These are phyloP conservation scores for Daldinia decipiens DNA, from an alignment of 495 filamentous ascomycete genomes.

Conservation along the genomic window DNA sequence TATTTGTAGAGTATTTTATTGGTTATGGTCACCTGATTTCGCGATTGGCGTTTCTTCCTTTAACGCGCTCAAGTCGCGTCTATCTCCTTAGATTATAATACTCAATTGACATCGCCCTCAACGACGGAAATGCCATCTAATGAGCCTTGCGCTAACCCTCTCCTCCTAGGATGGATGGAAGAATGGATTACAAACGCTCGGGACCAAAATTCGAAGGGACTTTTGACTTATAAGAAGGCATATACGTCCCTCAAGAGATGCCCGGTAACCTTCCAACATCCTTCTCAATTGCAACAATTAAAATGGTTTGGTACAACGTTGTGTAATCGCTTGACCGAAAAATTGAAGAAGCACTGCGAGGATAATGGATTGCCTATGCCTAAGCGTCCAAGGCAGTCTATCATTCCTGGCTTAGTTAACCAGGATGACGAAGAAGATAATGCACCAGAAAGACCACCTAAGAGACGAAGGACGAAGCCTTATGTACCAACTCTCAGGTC, in stretches of 20 bases:
- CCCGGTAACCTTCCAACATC: slow-evolving; percentile 77
- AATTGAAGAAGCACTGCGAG: slow-evolving; percentile 71
- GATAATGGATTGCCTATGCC: slow-evolving; percentile 79
- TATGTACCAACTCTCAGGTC: slow-evolving; percentile 79
- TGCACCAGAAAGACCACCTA: slow-evolving; percentile 62
- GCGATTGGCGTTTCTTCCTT: slow-evolving; percentile 11
- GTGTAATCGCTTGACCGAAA: slow-evolving; percentile 74
- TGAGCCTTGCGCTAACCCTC: slow-evolving; percentile 71
- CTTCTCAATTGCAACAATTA: slow-evolving; percentile 76
- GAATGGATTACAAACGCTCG: slow-evolving; percentile 82
- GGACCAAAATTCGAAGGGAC: slow-evolving; percentile 76
- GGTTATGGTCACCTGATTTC: slow-evolving; percentile 25
- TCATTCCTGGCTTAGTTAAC: slow-evolving; percentile 41
- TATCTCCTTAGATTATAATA: background rate
- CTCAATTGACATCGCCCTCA: background rate
- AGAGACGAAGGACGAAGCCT: slow-evolving; percentile 72
- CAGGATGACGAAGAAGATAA: slow-evolving; percentile 47
- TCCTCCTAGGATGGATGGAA: slow-evolving; percentile 78
- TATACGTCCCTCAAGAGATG: slow-evolving; percentile 85
- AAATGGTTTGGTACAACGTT: slow-evolving; percentile 78
- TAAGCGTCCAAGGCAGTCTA: slow-evolving; percentile 56
- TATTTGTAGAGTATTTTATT: background rate
- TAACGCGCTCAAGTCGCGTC: slow-evolving; percentile 35
- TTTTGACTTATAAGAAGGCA: slow-evolving; percentile 79
- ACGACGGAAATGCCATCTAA: slow-evolving; percentile 38